Percentiles rank a stretch among this genome's conserved stretches.
These are phyloP conservation scores for Ascochyta viciae-villosae DNA, from an alignment of 2,329 filamentous ascomycete species.

Conservation along the genomic window DNA sequence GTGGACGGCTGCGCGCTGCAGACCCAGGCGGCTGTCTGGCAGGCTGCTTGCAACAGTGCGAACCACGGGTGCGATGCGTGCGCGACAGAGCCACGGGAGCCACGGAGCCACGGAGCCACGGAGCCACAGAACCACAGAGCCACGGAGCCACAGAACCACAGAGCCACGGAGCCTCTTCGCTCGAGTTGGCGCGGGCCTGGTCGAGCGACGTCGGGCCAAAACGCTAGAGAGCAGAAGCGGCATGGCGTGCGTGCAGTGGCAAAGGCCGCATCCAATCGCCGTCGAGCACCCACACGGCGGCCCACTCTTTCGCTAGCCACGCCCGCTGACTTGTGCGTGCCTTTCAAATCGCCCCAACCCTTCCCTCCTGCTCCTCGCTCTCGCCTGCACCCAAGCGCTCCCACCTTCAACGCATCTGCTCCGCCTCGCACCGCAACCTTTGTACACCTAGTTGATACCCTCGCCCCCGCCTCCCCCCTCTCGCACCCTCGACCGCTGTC, in stretches of 20 bases:
- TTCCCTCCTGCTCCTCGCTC: constrained; percentile 23
- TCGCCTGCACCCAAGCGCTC: constrained; percentile 25
- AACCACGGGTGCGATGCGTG: no score
- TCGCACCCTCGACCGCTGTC: constrained; percentile 18
- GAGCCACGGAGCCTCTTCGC: not conserved
- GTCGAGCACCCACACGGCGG: not conserved
- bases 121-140: no score
- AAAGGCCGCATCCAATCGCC: constrained; percentile 23
- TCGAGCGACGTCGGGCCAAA: constrained; percentile 7
- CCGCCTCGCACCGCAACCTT: constrained; percentile 33
- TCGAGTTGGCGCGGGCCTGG: constrained; percentile 2
- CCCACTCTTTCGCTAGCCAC: constrained; percentile 16
- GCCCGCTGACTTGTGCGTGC: constrained; percentile 23
- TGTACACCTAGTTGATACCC: constrained; percentile 28
- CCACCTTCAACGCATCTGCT: constrained; percentile 22
- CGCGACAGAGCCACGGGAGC: no score
- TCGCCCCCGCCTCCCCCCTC: constrained; percentile 20
- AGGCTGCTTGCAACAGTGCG: not conserved
- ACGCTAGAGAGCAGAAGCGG: constrained; percentile 2
- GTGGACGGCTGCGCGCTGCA: not conserved
- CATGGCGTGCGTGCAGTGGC: constrained; percentile 12
- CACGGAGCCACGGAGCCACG: no score
- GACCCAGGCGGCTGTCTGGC: not conserved
- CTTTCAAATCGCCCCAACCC: constrained; percentile 25
- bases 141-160: not conserved